Conservation (phyloP, 495 filamentous ascomycete genomes). For the Penicillium canescens region DNA sequence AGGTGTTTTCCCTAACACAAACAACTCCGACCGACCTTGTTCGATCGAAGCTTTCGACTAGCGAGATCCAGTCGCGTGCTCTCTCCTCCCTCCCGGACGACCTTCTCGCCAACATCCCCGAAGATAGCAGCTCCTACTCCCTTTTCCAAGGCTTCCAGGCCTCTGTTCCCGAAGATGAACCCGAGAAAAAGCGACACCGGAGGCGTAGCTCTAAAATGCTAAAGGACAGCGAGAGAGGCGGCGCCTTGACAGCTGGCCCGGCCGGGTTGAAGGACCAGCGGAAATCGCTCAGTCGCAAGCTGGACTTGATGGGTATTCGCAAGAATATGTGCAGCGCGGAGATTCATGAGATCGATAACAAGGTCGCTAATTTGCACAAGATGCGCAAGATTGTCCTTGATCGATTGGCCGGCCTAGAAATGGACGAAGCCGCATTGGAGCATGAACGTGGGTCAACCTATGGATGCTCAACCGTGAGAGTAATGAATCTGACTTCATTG, state of each 20-base stretch:
- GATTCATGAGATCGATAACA: slow-evolving; percentile 95
- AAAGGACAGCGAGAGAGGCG: slow-evolving; percentile 55
- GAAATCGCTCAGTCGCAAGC: slow-evolving; percentile 68
- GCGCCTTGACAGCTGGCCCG: slow-evolving; percentile 62
- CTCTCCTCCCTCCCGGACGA: slow-evolving; percentile 88
- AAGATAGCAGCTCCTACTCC: slow-evolving; percentile 80
- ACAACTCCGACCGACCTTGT: slow-evolving; percentile 90
- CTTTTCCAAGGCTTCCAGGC: slow-evolving; percentile 97
- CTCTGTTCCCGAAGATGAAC: slow-evolving; percentile 73
- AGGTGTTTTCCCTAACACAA: slow-evolving; percentile 84
- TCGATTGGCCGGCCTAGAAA: slow-evolving; percentile 83
- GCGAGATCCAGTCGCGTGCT: slow-evolving; percentile 94
- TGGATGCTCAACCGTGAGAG: slow-evolving; percentile 4
- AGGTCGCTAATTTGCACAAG: slow-evolving; percentile 87
- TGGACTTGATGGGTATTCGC: slow-evolving; percentile 89
- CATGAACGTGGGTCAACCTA: slow-evolving; percentile 65
- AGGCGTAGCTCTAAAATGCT: slow-evolving; percentile 70
- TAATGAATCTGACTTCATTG: slow-evolving; percentile 17
- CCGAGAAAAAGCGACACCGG: slow-evolving; percentile 66
- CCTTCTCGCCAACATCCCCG: slow-evolving; percentile 82
- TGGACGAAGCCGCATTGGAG: slow-evolving; percentile 88
- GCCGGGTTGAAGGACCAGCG: slow-evolving; percentile 75
- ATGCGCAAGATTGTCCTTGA: slow-evolving; percentile 95
- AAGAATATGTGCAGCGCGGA: slow-evolving; percentile 98
- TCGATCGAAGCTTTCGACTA: slow-evolving; percentile 84